Evolutionary conservation across 495 filamentous ascomycete species (phyloP), one percentile per base, ranked within the genome.

Genomic region (Mytilinidion resinicola): DNA sequence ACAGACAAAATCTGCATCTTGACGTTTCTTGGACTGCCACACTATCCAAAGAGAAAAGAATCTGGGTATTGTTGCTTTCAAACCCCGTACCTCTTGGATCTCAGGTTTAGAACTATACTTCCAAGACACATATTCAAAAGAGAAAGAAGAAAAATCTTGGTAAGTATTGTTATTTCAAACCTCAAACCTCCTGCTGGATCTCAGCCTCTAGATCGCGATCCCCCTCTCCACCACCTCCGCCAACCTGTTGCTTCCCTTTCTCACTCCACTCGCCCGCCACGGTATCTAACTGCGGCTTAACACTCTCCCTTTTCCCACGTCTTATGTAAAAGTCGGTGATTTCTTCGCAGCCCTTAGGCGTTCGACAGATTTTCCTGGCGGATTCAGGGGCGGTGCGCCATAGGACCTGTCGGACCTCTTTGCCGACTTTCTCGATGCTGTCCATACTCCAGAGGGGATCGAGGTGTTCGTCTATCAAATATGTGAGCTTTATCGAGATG

Each of bases 371-470:
- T 8, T 76, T 73, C 54, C 82, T 75, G n/a, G 73, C 81, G 17
- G 75, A 76, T 25, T 77, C 74, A 12, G 79, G 72, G 55, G 79
- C 77, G 1, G 81, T 87, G 69, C 81, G 84, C 92, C 92, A 96
- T 41, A 98, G 67, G 30, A 95, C 85, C 67, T 93, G 85, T 34
- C 81, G 77, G 0, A 98, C 76, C 73, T 96, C 93, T 57, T 75
- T 79, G 4, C 89, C 91, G 6, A 96, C 87, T 70, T 91, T 80
- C 51, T 95, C 88, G 19, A 90, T 81, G 0, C 82, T 80, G 69
- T 96, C 90, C 75, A 98, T 90, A 0, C 92, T 92, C 92, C 92
- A 98, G 25, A 98, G 80, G 4, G 96, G 91, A 74, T 98, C 92
- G 25, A 98, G 77, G 70, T 98, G 92, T 72, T 96, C 91, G 70